Evolutionary conservation across 768 basidiomycete genomes (phyloP).

Genomic region (Cyclocybe aegerita): DNA sequence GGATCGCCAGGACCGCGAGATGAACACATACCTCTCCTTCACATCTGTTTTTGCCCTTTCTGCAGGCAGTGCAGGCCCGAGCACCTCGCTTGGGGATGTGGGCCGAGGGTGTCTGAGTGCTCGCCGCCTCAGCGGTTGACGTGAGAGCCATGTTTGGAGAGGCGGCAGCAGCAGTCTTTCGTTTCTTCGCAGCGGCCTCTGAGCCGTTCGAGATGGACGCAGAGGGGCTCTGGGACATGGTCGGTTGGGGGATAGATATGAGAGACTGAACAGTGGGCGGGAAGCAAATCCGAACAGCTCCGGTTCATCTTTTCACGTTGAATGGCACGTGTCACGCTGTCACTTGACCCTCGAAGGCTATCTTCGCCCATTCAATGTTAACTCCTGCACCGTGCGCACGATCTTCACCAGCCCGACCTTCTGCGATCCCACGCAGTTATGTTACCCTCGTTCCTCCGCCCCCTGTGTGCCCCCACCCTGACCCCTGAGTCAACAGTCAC

Average conservation of each 20-base stretch:
- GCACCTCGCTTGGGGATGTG: conserved; percentile 91
- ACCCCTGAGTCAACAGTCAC: no score
- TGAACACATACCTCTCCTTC: conserved; percentile 73
- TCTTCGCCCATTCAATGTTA: conserved; percentile 6
- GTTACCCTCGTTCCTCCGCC: no score
- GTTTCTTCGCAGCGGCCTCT: conserved; percentile 56
- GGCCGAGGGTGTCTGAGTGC: conserved; percentile 32
- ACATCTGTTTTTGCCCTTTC: conserved; percentile 91
- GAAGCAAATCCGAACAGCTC: conserved; percentile 23
- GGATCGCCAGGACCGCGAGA: conserved; percentile 39
- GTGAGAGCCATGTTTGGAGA: conserved; percentile 35
- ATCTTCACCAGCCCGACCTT: no score
- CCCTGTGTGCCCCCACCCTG: neutral
- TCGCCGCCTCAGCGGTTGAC: conserved; percentile 28
- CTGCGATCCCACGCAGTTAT: no score
- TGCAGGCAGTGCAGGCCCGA: conserved; percentile 83
- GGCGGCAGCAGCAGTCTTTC: conserved; percentile 43
- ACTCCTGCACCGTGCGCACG: conserved; percentile 2
- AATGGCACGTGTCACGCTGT: conserved; percentile 27
- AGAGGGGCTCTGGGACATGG: conserved; percentile 69
- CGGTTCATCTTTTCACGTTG: conserved; percentile 19
- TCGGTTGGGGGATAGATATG: conserved; percentile 22
- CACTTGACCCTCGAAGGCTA: conserved; percentile 22
- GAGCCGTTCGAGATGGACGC: conserved; percentile 56
- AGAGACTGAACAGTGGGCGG: conserved; percentile 21